Base-by-base conservation (phyloP, 2,329 filamentous ascomycete genomes). In the Nothopassalora personata region DNA sequence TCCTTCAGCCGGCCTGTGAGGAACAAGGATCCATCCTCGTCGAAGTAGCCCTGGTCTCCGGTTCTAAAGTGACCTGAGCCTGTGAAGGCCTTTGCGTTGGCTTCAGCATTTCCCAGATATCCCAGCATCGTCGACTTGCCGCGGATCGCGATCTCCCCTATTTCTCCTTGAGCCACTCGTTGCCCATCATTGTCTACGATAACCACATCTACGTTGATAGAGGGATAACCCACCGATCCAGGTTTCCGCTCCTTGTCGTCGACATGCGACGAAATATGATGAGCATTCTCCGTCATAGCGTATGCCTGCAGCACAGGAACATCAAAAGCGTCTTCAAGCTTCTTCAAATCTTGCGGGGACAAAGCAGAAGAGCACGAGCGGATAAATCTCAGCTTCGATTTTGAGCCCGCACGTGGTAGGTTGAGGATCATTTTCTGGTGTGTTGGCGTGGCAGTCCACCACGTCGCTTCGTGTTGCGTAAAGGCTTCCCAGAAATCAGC, bases 1-100 rank as follows among this genome's bases (percentile, higher is more conserved):
- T 95, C 91, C 80, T 95, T 95, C 76, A 94, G 94, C 56, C 91
- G 82, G n/a, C 90, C 90, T 0, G 90, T 95, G 74, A 95, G 92
- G 70, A 88, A 81, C 13, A 95, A 77, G 71, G 93, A 94, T 59
- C 90, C 89, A 67, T 94, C 88, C 59, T 83, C 76, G 68, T 94
- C 90, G 71, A 84, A 81, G 75, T 87, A 88, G 52, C 90, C 91
- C 73, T 94, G 89, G 71, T 95, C 90, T 8, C 90, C 90, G 0
- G 90, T 95, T 66, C 90, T 84, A 82, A 95, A 95, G 77, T 89
- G 94, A 10, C 89, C 87, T 27, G 80, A 79, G 64, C 82, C 79
- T 36, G 87, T 88, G 74, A 90, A 93, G 0, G 88, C 85, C 4
- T 84, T 81, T 34, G 83, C 81, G 72, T 94, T 94, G 59, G 90